phyloP scores from a whole-genome alignment of 2,329 filamentous ascomycete species.

The Aureobasidium zeae region DNA sequence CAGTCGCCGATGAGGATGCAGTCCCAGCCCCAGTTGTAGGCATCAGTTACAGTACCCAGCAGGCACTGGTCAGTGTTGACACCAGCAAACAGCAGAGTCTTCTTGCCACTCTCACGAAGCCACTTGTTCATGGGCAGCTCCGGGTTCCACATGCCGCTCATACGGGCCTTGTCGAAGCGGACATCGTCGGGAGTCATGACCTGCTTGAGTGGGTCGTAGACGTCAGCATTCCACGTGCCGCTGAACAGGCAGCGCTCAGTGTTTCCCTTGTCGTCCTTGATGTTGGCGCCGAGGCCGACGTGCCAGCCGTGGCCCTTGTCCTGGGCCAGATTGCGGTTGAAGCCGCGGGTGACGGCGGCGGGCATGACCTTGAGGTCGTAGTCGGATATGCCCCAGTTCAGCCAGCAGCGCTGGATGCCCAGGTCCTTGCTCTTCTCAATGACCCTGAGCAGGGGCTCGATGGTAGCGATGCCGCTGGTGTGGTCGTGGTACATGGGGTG shows the following conservation, averaged over 20 bases:
- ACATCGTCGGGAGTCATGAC: conserved; percentile 32
- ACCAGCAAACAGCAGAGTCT: conserved; percentile 34
- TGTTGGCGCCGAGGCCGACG: conserved; percentile 31
- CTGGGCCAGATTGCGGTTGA: conserved; percentile 27
- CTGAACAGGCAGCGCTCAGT: conserved; percentile 35
- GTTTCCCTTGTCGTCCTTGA: conserved; percentile 31
- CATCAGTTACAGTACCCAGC: conserved; percentile 34
- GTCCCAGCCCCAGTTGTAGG: conserved; percentile 36
- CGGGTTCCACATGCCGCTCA: conserved; percentile 35
- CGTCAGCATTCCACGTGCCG: conserved; percentile 35
- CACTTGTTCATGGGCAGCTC: conserved; percentile 34
- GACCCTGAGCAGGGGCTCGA: conserved; percentile 31
- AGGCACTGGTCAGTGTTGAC: conserved; percentile 38
- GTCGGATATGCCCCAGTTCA: conserved; percentile 36
- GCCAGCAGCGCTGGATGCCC: conserved; percentile 34
- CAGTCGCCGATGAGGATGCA: conserved; percentile 35
- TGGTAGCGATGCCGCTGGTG: conserved; percentile 25
- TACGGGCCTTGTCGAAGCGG: conserved; percentile 36
- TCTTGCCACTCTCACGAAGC: conserved; percentile 32
- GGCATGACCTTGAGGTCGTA: conserved; percentile 33
- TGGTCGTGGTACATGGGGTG: conserved; percentile 27
- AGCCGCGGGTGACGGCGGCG: conserved; percentile 34
- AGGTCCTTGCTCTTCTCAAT: conserved; percentile 33
- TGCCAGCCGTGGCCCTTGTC: conserved; percentile 34
- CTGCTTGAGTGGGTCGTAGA: conserved; percentile 33